These are phyloP conservation scores for Magnusiomyces ingens DNA, from an alignment of 1,139 yeast genomes.

Conservation along the genomic window DNA sequence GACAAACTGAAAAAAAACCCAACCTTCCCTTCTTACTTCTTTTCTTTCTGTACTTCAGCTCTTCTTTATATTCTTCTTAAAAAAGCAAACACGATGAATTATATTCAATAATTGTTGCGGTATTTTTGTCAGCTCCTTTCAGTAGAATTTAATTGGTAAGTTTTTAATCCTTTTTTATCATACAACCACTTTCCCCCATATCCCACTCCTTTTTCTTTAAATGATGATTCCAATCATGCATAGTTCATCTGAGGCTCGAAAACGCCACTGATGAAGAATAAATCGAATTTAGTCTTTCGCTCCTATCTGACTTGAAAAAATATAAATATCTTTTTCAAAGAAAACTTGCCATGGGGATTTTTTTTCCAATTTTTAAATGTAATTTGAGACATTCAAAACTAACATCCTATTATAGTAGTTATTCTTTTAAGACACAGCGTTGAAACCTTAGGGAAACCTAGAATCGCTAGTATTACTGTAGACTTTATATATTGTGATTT, in stretches of 20 bases:
- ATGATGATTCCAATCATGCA: slow-evolving; percentile 17
- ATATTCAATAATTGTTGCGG: background rate
- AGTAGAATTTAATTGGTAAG: background rate
- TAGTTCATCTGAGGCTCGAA: slow-evolving; percentile 18
- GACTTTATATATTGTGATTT: too few species aligned
- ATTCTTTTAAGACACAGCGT: too few species aligned
- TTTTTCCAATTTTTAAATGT: background rate
- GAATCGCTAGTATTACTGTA: too few species aligned
- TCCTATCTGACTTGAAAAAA: slow-evolving; percentile 14
- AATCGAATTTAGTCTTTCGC: slow-evolving; percentile 18
- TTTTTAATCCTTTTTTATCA: background rate
- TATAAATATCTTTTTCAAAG: background rate
- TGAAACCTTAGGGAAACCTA: too few species aligned
- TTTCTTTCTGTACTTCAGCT: too few species aligned
- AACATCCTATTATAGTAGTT: too few species aligned
- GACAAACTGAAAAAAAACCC: background rate
- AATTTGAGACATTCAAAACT: background rate
- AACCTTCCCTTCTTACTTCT: background rate
- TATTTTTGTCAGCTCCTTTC: background rate
- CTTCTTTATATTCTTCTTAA: too few species aligned
- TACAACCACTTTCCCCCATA: background rate
- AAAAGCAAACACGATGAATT: too few species aligned
- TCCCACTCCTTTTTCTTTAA: too few species aligned
- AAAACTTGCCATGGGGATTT: background rate
- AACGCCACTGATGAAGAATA: slow-evolving; percentile 12